These are phyloP conservation scores for Cryphonectria carpinicola DNA, from an alignment of 2,329 filamentous ascomycete species.

Conservation along the genomic window DNA sequence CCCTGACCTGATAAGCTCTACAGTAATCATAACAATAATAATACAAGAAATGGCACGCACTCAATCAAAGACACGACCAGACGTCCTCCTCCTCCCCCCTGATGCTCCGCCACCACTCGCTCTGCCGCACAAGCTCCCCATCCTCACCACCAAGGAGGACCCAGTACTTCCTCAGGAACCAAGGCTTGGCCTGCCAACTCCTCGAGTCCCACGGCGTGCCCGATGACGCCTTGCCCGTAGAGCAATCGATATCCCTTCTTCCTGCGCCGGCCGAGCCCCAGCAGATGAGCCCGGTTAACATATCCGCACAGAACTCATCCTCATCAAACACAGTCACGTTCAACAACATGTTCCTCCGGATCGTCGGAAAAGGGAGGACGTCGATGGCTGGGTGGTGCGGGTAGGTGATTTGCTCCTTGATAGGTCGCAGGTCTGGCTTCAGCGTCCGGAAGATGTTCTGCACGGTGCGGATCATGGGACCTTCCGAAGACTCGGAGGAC, in stretches of 20 bases:
- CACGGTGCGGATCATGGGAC: slow-evolving; percentile 27
- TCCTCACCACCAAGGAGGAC: slow-evolving; percentile 28
- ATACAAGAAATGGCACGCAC: too few relatives aligned
- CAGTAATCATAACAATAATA: too few relatives aligned
- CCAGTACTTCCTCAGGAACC: slow-evolving; percentile 31
- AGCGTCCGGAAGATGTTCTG: slow-evolving; percentile 34
- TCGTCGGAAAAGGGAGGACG: slow-evolving; percentile 34
- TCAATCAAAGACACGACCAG: not conserved
- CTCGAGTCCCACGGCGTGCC: slow-evolving; percentile 36
- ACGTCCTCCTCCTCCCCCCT: slow-evolving; percentile 25
- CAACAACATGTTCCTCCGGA: slow-evolving; percentile 33
- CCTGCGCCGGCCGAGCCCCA: slow-evolving; percentile 32
- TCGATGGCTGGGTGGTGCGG: slow-evolving; percentile 35
- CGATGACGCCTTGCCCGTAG: slow-evolving; percentile 26
- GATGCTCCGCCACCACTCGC: slow-evolving; percentile 27
- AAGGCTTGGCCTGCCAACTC: slow-evolving; percentile 29
- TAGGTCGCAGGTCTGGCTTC: slow-evolving; percentile 34
- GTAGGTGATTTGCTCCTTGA: slow-evolving; percentile 31
- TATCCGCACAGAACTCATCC: slow-evolving; percentile 33
- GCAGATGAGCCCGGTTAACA: slow-evolving; percentile 34
- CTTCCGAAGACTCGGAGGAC: slow-evolving; percentile 7
- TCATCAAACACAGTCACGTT: slow-evolving; percentile 28
- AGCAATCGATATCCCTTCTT: slow-evolving; percentile 24
- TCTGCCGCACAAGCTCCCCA: slow-evolving; percentile 29
- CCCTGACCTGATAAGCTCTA: not conserved